Evolutionary conservation across 2,329 filamentous ascomycete species (phyloP), one percentile per base, ranked within the genome.

Genomic region (Calonectria multiphialidica): DNA sequence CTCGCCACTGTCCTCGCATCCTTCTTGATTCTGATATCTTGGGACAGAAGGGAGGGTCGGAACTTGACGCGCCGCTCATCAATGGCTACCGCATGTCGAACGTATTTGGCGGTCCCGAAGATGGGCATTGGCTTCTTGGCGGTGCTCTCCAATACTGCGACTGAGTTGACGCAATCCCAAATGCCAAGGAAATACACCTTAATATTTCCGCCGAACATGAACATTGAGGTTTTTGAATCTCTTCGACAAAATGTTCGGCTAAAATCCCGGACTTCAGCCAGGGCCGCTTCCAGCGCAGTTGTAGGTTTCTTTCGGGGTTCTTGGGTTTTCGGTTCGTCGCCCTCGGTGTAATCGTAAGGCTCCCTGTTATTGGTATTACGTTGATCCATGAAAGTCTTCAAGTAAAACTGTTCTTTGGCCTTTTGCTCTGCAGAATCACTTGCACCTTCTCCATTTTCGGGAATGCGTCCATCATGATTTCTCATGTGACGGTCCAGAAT

Each of bases 61-160:
- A 90, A 90, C 77, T 90, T 90, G 70, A 88, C 85, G 7, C 88
- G 86, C 1, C 88, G 83, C 77, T 90, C 88, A 72, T 90, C 87
- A 18, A 89, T 83, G 5, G 87, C 85, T 2, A 90, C 87, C 1
- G 88, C 88, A 66, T 90, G 88, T 1, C 88, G 84, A 33, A 90
- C 84, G 64, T 84, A 84, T 5, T 81, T 76, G 1, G 88, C 87
- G 2, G 86, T 86, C 2, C 86, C 82, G 37, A 76, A 77, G 0
- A 84, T 82, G 0, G 83, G 80, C 4, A 83, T 81, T 5, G 85
- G 85, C 28, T 83, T 79, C 18, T 82, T 35, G 83, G 80, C 64
- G 80, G 84, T 0, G 76, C n/a, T 76, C 71, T 86, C 84, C 21
- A 86, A 72, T 16, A 86, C 81, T 6, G 84, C 81, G 7, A 90